Evolutionary conservation across 441 rosid genomes (phyloP), one percentile per base, ranked within the genome.

Genomic region (Euphorbia corollata): DNA sequence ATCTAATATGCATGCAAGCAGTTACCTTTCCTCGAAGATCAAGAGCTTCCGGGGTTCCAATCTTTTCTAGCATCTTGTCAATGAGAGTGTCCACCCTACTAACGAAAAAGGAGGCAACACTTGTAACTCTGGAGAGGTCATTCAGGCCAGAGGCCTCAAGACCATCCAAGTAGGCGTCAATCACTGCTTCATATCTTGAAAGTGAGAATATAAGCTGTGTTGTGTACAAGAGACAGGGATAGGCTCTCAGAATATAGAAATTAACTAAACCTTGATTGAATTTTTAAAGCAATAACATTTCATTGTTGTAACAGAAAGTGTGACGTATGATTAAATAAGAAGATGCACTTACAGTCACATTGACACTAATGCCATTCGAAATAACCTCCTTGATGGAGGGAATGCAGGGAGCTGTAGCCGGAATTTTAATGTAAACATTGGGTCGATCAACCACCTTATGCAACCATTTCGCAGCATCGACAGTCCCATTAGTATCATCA

Each of bases 101-200:
- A 65, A 94, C 97, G 69, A 91, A 94, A 85, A 94, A 94, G 62
- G 98, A 91, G 51, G 99, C 99, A 71, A 91, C 98, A 72, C 97
- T 91, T 2, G 98, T 95, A 70, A 91, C 96, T 80, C 81, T 87
- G 10, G 98, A 94, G 75, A 94, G 97, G 73, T 94, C 98, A 78
- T 75, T 76, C 48, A 89, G 81, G 65, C 97, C 96, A 74, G 98
- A 94, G 6, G 94, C 91, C 83, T 94, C 99, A 2, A 94, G 98
- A 70, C 99, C 99, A 84, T 94, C 98, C 86, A 94, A 76, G 70
- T 91, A 94, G 62, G 99, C 96, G 84, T 94, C 99, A 11, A 94
- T 87, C 63, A 94, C 97, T n/a, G 90, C 97, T 77, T 94, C 98
- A 59, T 94, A 94, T 85, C 98, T 83, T 3, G 89, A 78, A 50